Evolutionary conservation across 2,329 filamentous ascomycete species (phyloP).

Genomic region (Aspergillus terreus): DNA sequence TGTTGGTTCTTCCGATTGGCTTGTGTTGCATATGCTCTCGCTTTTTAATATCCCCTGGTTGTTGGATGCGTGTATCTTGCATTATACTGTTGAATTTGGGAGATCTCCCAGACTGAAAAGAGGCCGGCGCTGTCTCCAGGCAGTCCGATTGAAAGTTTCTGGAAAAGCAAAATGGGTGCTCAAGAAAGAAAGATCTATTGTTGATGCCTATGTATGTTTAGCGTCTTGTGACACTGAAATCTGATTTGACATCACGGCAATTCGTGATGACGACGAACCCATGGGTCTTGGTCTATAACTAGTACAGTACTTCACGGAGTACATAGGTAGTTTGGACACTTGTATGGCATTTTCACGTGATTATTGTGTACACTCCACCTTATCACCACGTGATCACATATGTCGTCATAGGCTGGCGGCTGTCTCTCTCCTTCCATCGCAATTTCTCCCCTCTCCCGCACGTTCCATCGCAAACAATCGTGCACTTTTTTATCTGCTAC

Average conservation of each 20-base stretch:
- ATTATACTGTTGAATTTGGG: constrained; percentile 7
- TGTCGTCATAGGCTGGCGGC: background rate
- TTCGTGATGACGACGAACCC: background rate
- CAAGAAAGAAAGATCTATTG: constrained; percentile 9
- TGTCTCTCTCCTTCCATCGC: background rate
- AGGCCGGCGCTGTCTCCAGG: background rate
- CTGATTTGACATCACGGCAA: constrained; percentile 1
- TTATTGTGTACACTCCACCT: background rate
- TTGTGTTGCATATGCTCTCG: background rate
- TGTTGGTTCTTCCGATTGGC: background rate
- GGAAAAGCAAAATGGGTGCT: constrained; percentile 1
- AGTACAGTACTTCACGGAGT: background rate
- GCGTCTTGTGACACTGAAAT: constrained; percentile 10
- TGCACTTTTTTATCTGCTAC: too few species aligned
- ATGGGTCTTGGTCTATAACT: background rate
- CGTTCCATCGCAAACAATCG: too few species aligned
- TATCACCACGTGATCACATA: background rate
- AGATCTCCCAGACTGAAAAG: constrained; percentile 3
- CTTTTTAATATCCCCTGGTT: constrained; percentile 9
- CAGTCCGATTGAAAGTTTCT: constrained; percentile 4
- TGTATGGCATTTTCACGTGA: background rate
- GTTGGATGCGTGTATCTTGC: constrained; percentile 17
- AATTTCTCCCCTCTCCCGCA: background rate
- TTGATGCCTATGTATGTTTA: constrained; percentile 16
- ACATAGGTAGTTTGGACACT: background rate